Conservation (phyloP, 2,329 filamentous ascomycete species). For the Diaporthe capsici region DNA sequence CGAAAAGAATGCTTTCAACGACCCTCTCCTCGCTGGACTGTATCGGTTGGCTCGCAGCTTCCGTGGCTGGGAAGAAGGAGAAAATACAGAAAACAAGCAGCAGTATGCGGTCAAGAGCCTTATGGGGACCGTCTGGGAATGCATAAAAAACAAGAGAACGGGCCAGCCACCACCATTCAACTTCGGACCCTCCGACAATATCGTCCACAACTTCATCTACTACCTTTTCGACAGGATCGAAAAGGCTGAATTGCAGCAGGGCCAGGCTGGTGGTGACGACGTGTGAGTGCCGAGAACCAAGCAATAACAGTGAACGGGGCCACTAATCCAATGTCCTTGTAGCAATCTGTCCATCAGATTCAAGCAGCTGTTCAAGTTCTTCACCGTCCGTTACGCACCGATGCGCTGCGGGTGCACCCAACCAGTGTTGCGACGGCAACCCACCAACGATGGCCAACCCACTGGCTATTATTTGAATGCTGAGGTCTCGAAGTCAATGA, state of each 20-base stretch:
- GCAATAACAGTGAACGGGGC: too few species aligned
- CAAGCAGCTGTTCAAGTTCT: conserved; percentile 18
- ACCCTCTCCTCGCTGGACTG: neutral
- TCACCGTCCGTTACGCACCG: neutral
- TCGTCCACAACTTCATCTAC: neutral
- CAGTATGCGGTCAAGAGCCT: neutral
- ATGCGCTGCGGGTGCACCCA: neutral
- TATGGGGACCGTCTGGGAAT: neutral
- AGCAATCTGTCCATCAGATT: neutral
- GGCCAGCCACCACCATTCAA: too few species aligned
- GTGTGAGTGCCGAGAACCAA: neutral
- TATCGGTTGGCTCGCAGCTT: neutral
- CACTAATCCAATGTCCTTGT: neutral
- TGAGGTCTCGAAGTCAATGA: neutral
- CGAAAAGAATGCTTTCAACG: neutral
- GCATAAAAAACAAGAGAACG: neutral
- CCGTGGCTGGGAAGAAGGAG: rapidly evolving
- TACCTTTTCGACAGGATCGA: neutral
- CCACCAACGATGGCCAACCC: neutral
- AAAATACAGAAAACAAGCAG: rapidly evolving
- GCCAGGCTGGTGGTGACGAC: neutral
- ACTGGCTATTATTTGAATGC: neutral
- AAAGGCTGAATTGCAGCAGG: neutral
- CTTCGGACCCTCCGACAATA: neutral
- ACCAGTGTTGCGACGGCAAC: neutral